These are phyloP conservation scores for Tricholoma sp. DNA, from an alignment of 768 basidiomycete genomes.

Conservation along the genomic window DNA sequence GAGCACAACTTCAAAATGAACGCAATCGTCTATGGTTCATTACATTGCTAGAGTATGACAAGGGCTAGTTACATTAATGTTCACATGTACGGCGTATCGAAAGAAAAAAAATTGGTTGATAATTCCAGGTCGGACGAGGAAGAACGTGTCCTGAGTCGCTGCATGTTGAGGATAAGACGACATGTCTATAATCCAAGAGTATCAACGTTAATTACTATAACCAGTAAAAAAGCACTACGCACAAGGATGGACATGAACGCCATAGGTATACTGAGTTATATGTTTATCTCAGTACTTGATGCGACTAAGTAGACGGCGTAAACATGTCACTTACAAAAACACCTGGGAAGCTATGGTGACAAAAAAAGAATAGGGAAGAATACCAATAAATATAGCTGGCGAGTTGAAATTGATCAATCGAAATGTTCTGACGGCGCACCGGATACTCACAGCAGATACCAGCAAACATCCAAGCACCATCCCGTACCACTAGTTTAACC, in stretches of 20 bases:
- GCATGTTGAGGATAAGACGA: not conserved
- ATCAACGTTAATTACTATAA: not conserved
- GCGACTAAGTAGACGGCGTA: not conserved
- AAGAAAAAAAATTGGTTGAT: not conserved
- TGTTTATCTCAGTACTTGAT: not conserved
- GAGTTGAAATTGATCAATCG: not conserved
- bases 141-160: not conserved
- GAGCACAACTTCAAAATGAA: too few relatives aligned
- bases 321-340: not conserved
- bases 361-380: not conserved
- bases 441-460: not conserved
- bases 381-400: not conserved
- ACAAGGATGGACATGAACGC: not conserved
- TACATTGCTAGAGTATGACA: too few relatives aligned
- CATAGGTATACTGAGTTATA: not conserved
- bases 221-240: not conserved
- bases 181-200: not conserved
- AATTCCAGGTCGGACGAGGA: not conserved
- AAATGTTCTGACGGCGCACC: not conserved
- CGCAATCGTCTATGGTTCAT: too few relatives aligned
- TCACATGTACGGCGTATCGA: not conserved
- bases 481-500: not conserved
- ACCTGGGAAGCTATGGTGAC: not conserved
- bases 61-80: too few relatives aligned
- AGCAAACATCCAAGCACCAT: not conserved